Conservation (phyloP, 1,139 yeast species). For the Pichia sp. region DNA sequence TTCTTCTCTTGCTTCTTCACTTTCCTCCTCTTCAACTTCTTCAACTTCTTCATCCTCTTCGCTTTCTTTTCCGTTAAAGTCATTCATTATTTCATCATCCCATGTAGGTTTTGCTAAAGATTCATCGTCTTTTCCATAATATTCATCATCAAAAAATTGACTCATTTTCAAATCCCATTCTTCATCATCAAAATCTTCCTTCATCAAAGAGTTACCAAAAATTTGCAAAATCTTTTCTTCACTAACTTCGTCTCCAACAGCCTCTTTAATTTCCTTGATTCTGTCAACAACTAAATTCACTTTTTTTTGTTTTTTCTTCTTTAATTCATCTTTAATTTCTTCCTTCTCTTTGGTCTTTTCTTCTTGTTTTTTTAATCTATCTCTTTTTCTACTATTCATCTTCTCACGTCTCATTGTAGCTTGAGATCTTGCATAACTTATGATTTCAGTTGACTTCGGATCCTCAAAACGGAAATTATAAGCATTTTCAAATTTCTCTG, state of each 20-base stretch:
- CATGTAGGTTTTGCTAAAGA: constrained; percentile 41
- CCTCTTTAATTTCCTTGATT: constrained; percentile 68
- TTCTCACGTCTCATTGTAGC: constrained; percentile 84
- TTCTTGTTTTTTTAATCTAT: constrained; percentile 66
- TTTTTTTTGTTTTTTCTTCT: constrained; percentile 69
- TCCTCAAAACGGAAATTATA: constrained; percentile 95
- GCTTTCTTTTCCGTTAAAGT: constrained; percentile 17
- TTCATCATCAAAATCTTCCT: constrained; percentile 83
- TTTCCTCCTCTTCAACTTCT: constrained; percentile 22
- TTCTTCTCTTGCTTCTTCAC: constrained; percentile 28
- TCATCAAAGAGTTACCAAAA: constrained; percentile 67
- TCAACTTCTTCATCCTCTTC: constrained; percentile 33
- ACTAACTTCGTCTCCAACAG: constrained; percentile 71
- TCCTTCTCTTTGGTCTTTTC: constrained; percentile 45
- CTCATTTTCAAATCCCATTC: constrained; percentile 91
- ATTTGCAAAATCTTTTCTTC: constrained; percentile 58
- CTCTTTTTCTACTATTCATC: constrained; percentile 68
- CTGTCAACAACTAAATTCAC: constrained; percentile 73
- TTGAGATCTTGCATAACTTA: constrained; percentile 94
- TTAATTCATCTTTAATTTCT: constrained; percentile 55
- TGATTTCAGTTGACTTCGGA: constrained; percentile 82
- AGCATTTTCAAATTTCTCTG: constrained; percentile 83
- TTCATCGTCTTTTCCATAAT: constrained; percentile 34
- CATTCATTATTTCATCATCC: constrained; percentile 40
- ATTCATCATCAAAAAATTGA: constrained; percentile 78